Percentiles rank a stretch among this genome's conserved stretches.
phyloP scores from a whole-genome alignment of 2,329 filamentous ascomycete species.

The Cryphonectria parasitica region DNA sequence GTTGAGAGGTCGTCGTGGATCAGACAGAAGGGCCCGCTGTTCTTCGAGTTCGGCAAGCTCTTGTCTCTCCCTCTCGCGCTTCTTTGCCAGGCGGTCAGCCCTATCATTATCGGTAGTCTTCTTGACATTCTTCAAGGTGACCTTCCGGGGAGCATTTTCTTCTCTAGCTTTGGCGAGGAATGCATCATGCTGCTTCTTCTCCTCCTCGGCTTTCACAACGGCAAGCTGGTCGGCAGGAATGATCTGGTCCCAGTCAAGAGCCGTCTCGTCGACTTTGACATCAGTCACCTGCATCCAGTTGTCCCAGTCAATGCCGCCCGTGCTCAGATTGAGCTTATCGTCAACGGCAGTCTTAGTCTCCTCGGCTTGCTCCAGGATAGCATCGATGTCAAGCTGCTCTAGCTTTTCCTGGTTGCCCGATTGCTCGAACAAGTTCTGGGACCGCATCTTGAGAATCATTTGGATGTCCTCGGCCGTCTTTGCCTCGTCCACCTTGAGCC shows the following conservation, averaged over 20 bases:
- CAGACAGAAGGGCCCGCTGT: slow-evolving; percentile 71
- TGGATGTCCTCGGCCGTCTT: slow-evolving; percentile 94
- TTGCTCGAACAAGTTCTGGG: slow-evolving; percentile 99
- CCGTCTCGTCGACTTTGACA: slow-evolving; percentile 83
- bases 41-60: slow-evolving; percentile 77
- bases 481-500: slow-evolving; percentile 74
- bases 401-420: slow-evolving; percentile 95
- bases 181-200: slow-evolving; percentile 79
- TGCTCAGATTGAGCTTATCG: slow-evolving; percentile 87
- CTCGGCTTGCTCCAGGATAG: slow-evolving; percentile 94
- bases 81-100: slow-evolving; percentile 67
- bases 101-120: slow-evolving; percentile 60
- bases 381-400: slow-evolving; percentile 96
- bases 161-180: slow-evolving; percentile 83
- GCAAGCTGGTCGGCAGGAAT: slow-evolving; percentile 93
- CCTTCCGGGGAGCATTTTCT: slow-evolving; percentile 82
- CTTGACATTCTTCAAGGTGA: slow-evolving; percentile 60
- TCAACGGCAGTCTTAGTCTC: slow-evolving; percentile 95
- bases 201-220: slow-evolving; percentile 86
- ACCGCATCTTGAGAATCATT: slow-evolving; percentile 92
- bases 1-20: slow-evolving; percentile 86
- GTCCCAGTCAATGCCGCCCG: slow-evolving; percentile 82
- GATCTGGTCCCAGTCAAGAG: slow-evolving; percentile 95
- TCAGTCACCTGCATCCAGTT: slow-evolving; percentile 98
- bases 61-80: slow-evolving; percentile 65